A percentile compares a stretch with the other conserved stretches of the same genome.
phyloP scores from a whole-genome alignment of 2,329 filamentous ascomycete species.

The Pleomassaria siparia region DNA sequence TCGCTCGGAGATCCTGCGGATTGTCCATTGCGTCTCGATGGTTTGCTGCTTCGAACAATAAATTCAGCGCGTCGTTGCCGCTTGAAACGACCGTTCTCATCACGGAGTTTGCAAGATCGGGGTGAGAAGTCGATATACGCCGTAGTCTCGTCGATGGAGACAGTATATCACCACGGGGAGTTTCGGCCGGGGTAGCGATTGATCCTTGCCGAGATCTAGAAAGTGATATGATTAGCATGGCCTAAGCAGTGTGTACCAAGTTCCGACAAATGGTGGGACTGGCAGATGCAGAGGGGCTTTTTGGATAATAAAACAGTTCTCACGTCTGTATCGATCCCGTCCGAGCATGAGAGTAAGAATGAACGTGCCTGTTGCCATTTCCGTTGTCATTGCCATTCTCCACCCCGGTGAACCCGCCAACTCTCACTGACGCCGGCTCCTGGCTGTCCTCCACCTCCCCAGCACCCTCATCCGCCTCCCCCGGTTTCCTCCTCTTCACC shows the following conservation, averaged over 20 bases:
- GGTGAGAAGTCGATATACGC: slow-evolving; percentile 36
- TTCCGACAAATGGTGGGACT: too few relatives aligned
- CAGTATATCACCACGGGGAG: slow-evolving; percentile 31
- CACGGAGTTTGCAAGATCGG: slow-evolving; percentile 43
- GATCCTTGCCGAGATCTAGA: neutral
- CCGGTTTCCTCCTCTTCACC: slow-evolving; percentile 41
- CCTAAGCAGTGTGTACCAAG: neutral
- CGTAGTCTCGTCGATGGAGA: slow-evolving; percentile 32
- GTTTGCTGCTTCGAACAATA: slow-evolving; percentile 55
- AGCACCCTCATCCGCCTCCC: slow-evolving; percentile 21
- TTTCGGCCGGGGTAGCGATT: slow-evolving; percentile 24
- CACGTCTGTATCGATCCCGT: neutral
- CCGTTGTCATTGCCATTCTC: neutral
- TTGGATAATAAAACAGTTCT: neutral
- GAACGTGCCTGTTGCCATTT: too few relatives aligned
- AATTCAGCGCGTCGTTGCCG: slow-evolving; percentile 56
- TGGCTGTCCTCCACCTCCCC: neutral
- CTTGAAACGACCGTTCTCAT: slow-evolving; percentile 55
- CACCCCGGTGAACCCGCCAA: slow-evolving; percentile 2
- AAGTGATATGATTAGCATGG: neutral
- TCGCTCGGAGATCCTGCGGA: slow-evolving; percentile 26
- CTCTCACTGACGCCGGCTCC: neutral
- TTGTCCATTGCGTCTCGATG: slow-evolving; percentile 41
- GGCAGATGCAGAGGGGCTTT: too few relatives aligned
- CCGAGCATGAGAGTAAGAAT: neutral